Conservation (phyloP, 148 eudicot species). For the Selenicereus undatus region DNA sequence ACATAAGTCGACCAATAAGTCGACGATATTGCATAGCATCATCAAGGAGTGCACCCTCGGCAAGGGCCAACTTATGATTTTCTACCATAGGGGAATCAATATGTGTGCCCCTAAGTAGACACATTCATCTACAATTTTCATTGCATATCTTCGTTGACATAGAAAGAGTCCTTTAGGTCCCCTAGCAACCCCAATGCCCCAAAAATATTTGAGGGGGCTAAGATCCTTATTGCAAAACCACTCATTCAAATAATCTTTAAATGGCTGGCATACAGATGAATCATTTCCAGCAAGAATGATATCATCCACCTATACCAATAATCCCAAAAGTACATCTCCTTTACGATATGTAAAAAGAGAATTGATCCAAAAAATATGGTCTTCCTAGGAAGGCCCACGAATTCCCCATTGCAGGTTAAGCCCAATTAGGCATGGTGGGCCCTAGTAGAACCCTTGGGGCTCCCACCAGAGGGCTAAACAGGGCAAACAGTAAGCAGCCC, state of each 20-base stretch:
- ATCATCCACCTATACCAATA: slow-evolving; percentile 5
- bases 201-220: not conserved
- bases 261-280: no score
- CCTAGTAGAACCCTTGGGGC: no score
- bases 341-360: not conserved
- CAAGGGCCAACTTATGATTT: no score
- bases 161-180: not conserved
- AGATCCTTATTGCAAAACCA: not conserved
- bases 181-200: not conserved
- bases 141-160: not conserved
- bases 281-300: not conserved
- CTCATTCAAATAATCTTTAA: not conserved
- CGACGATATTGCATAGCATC: not conserved
- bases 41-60: not conserved
- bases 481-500: no score
- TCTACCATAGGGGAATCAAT: not conserved
- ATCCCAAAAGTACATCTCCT: not conserved
- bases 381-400: no score
- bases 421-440: no score
- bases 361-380: no score
- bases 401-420: no score
- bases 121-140: not conserved
- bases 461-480: no score
- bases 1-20: not conserved
- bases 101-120: not conserved